phyloP scores from a whole-genome alignment of 164 flowering plant species.

The Santalum album region DNA sequence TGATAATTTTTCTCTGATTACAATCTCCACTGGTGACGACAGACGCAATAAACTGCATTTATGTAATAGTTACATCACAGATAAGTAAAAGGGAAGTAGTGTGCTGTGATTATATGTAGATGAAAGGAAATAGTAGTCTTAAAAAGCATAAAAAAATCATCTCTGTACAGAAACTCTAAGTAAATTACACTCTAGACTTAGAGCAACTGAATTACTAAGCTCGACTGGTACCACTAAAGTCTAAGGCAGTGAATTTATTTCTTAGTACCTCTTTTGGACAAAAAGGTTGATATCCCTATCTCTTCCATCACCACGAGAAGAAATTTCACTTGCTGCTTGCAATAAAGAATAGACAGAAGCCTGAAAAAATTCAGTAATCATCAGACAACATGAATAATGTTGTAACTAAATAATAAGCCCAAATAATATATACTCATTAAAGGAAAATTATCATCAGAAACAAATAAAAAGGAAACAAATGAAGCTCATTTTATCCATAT shows the following conservation, averaged over 20 bases:
- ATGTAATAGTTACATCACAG: not conserved
- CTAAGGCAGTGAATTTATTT: not conserved
- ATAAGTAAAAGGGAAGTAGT: not conserved
- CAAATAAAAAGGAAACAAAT: no score
- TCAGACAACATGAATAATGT: conserved; percentile 1
- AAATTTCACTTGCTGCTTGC: conserved; percentile 81
- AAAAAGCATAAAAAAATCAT: no score
- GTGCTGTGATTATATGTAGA: not conserved
- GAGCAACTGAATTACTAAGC: not conserved
- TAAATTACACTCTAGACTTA: no score
- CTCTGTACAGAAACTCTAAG: no score
- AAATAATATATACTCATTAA: no score
- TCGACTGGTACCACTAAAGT: not conserved
- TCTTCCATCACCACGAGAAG: conserved; percentile 76
- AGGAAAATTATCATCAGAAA: no score
- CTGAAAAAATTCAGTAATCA: conserved; percentile 28
- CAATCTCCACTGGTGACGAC: conserved; percentile 77
- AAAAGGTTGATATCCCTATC: conserved; percentile 75
- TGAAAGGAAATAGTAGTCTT: no score
- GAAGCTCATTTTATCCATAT: no score
- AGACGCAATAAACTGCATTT: conserved; percentile 63
- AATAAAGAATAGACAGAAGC: conserved; percentile 76
- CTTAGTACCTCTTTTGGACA: conserved; percentile 72
- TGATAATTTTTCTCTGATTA: conserved; percentile 60
- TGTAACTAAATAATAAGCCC: no score